phyloP scores from a whole-genome alignment of 768 basidiomycete genomes.

The Lactarius hatsudake region DNA sequence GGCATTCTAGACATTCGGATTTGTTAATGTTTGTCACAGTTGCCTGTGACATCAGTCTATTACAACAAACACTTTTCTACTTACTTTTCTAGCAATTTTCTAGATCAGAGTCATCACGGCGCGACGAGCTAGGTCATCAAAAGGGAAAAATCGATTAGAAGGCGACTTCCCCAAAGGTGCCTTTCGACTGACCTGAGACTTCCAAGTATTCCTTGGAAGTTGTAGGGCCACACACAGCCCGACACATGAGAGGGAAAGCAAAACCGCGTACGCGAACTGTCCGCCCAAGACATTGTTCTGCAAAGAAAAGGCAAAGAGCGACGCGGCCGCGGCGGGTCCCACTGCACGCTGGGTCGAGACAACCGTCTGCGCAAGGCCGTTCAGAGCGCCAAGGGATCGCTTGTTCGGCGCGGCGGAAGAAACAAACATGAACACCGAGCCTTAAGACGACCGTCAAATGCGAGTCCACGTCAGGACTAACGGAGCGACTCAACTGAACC shows the following conservation, averaged over 20 bases:
- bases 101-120: neutral
- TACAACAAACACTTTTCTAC: neutral
- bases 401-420: conserved; percentile 35
- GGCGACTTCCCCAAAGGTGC: neutral
- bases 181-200: neutral
- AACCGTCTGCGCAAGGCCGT: conserved; percentile 41
- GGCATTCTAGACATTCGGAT: too few relatives aligned
- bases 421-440: conserved; percentile 33
- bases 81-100: neutral
- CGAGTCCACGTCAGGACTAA: neutral
- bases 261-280: conserved; percentile 39
- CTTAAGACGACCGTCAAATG: neutral
- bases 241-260: conserved; percentile 4
- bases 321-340: conserved; percentile 29
- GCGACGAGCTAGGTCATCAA: neutral
- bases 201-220: neutral
- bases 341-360: conserved; percentile 48
- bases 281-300: conserved; percentile 46
- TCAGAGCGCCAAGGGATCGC: conserved; percentile 40
- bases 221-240: neutral
- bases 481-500: neutral
- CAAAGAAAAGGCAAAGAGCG: conserved; percentile 54
- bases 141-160: neutral
- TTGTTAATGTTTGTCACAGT: neutral
- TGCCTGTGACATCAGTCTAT: too few relatives aligned